phyloP scores from a whole-genome alignment of 257 asterid species.

The Nicotiana undulata region DNA sequence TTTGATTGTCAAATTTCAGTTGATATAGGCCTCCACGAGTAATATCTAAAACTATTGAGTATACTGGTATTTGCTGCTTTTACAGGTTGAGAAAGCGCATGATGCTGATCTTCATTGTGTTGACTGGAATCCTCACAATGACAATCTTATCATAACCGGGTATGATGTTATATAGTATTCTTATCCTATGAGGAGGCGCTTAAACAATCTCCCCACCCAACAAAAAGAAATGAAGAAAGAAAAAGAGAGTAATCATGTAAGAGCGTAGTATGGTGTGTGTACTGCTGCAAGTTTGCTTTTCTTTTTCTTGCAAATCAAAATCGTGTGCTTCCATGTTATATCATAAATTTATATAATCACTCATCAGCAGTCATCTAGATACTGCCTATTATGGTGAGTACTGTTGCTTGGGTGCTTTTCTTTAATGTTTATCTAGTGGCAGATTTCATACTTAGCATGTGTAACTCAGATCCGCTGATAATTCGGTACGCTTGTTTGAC shows the following conservation, averaged over 20 bases:
- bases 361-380: not conserved
- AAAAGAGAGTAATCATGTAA: not conserved
- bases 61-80: slow-evolving; percentile 7
- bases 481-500: slow-evolving; percentile 88
- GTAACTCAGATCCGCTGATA: slow-evolving; percentile 79
- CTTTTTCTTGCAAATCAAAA: not conserved
- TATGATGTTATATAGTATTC: slow-evolving; percentile 13
- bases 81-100: slow-evolving; percentile 94
- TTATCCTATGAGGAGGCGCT: not conserved
- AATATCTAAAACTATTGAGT: not conserved
- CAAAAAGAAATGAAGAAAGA: not conserved
- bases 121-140: slow-evolving; percentile 94
- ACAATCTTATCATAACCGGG: slow-evolving; percentile 90
- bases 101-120: slow-evolving; percentile 97
- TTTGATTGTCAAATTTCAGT: not conserved
- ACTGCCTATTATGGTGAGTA: not conserved
- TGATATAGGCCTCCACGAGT: not conserved
- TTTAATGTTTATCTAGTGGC: slow-evolving; percentile 1
- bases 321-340: not conserved
- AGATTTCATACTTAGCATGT: not conserved
- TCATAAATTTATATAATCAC: not conserved
- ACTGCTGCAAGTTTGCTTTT: not conserved
- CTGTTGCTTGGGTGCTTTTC: not conserved
- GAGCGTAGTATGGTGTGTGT: not conserved
- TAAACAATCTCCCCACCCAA: not conserved